A percentile compares a stretch with the other conserved stretches of the same genome.
Evolutionary conservation across 2,329 filamentous ascomycete genomes (phyloP).

Genomic region (Diaporthe citrichinensis): DNA sequence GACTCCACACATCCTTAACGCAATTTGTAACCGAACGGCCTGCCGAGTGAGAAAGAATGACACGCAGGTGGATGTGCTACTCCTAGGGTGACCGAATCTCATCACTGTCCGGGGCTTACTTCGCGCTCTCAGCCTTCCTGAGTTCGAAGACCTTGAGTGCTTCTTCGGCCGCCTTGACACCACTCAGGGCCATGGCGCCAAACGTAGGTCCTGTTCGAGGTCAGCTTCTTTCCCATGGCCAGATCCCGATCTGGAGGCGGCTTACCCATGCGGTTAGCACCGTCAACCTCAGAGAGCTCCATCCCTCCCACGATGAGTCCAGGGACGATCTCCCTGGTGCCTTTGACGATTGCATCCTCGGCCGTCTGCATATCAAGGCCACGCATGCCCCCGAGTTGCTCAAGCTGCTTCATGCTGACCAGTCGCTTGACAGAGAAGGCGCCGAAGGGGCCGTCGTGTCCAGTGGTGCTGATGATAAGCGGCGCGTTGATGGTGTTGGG

Average conservation of each 20-base stretch:
- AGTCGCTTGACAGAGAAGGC: conserved; percentile 93
- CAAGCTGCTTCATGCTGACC: conserved; percentile 87
- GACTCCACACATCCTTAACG: background rate
- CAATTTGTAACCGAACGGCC: background rate
- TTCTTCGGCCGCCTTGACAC: conserved; percentile 93
- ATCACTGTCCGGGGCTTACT: conserved; percentile 53
- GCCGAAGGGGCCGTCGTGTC: conserved; percentile 91
- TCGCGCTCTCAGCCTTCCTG: conserved; percentile 82
- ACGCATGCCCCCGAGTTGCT: conserved; percentile 91
- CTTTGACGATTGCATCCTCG: conserved; percentile 94
- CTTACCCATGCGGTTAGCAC: conserved; percentile 88
- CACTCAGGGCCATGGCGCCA: conserved; percentile 88
- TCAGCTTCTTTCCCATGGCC: conserved; percentile 75
- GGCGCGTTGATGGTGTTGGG: conserved; percentile 97
- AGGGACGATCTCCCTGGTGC: conserved; percentile 88
- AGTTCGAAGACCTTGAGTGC: conserved; percentile 82
- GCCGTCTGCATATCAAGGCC: conserved; percentile 93
- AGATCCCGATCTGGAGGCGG: conserved; percentile 80
- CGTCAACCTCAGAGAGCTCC: conserved; percentile 92
- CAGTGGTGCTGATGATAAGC: conserved; percentile 89
- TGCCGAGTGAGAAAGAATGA: conserved; percentile 7
- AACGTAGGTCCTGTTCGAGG: conserved; percentile 76
- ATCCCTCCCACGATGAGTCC: conserved; percentile 95
- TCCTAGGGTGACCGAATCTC: background rate
- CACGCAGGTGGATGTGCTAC: background rate